Evolutionary conservation across 768 basidiomycete genomes (phyloP).

Genomic region (Cantharellus anzutake): DNA sequence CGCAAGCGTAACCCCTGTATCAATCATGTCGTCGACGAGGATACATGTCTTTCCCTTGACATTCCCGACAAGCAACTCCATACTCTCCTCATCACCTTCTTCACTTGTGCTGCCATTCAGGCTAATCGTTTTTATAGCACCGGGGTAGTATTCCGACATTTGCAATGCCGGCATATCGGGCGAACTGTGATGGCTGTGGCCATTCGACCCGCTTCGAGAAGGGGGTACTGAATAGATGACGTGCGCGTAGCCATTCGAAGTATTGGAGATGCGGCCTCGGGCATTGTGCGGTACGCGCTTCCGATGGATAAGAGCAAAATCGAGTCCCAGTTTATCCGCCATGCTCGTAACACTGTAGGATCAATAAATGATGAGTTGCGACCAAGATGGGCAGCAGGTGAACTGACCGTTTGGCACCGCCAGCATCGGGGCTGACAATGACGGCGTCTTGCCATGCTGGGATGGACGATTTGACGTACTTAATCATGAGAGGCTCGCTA

Average conservation of each 20-base stretch:
- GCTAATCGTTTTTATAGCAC: background rate
- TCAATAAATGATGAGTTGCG: conserved; percentile 1
- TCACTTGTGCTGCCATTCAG: conserved; percentile 31
- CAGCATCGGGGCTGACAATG: conserved; percentile 93
- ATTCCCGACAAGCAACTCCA: conserved; percentile 91
- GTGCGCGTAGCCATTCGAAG: background rate
- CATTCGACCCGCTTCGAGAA: background rate
- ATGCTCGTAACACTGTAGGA: conserved; percentile 65
- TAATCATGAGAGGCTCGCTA: conserved; percentile 87
- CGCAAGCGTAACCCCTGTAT: conserved; percentile 77
- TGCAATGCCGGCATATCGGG: background rate
- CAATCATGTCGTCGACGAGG: conserved; percentile 97
- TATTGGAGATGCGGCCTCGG: background rate
- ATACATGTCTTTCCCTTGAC: conserved; percentile 88
- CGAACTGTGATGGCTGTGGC: background rate
- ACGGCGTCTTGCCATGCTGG: conserved; percentile 73
- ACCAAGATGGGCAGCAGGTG: background rate
- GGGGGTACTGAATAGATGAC: too few relatives aligned
- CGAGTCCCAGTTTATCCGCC: conserved; percentile 86
- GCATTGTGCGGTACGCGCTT: conserved; percentile 34
- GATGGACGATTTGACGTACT: conserved; percentile 78
- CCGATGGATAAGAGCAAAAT: conserved; percentile 90
- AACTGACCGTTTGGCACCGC: conserved; percentile 89
- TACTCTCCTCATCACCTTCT: conserved; percentile 40
- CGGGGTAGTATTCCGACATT: background rate